A percentile compares a stretch with the other conserved stretches of the same genome.
Evolutionary conservation across 2,329 filamentous ascomycete species (phyloP).

Genomic region (Calonectria ilicicola): DNA sequence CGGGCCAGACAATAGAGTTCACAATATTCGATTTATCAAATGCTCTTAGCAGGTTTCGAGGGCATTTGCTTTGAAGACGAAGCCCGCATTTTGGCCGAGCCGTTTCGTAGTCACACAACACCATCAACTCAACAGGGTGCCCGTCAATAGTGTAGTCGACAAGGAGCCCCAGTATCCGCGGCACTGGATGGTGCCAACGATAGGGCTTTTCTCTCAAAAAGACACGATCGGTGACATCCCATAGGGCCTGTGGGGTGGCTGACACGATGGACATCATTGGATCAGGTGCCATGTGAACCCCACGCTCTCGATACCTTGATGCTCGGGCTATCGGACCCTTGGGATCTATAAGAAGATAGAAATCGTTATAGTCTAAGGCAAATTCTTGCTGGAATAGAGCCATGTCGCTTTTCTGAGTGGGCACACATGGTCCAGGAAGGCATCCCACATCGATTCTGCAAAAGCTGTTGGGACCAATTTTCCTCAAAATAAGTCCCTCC

Average conservation of each 20-base stretch:
- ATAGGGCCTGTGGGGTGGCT: neutral
- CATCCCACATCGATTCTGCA: neutral
- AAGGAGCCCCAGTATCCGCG: neutral
- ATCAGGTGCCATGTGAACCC: neutral
- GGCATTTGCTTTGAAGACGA: neutral
- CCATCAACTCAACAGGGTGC: neutral
- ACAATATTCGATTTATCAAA: neutral
- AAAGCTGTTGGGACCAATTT: constrained; percentile 2
- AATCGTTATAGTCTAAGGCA: neutral
- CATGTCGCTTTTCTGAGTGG: neutral
- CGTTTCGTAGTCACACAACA: neutral
- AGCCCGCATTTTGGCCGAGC: neutral
- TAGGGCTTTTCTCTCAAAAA: constrained; percentile 2
- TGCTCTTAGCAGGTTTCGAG: neutral
- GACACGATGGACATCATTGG: neutral
- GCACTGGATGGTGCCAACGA: neutral
- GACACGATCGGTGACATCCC: neutral
- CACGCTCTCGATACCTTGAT: neutral
- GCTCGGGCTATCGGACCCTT: neutral
- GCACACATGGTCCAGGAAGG: neutral
- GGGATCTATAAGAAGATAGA: neutral
- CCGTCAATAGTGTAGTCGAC: neutral
- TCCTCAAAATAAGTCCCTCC: constrained; percentile 2
- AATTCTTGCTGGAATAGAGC: neutral
- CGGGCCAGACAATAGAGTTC: neutral